A percentile compares a stretch with the other conserved stretches of the same genome.
These are phyloP conservation scores for Talaromyces proteolyticus DNA, from an alignment of 495 filamentous ascomycete genomes.

Conservation along the genomic window DNA sequence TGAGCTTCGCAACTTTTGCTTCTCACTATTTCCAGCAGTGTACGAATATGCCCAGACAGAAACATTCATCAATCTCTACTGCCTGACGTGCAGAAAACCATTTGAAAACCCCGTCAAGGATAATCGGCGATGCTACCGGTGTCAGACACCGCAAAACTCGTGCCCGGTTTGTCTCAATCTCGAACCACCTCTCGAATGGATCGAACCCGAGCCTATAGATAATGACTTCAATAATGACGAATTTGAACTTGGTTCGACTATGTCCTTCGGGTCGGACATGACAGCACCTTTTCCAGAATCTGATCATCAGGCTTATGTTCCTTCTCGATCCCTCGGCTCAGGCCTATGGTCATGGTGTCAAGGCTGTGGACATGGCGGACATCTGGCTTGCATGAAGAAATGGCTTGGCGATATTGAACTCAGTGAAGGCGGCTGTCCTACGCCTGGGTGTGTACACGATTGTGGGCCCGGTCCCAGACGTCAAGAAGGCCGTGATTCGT, in stretches of 20 bases:
- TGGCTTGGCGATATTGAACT: slow-evolving; percentile 55
- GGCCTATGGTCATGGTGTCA: slow-evolving; percentile 65
- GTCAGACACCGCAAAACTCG: slow-evolving; percentile 34
- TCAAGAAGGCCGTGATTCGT: slow-evolving; percentile 26
- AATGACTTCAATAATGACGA: slow-evolving; percentile 7
- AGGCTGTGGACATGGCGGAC: slow-evolving; percentile 70
- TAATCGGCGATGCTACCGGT: slow-evolving; percentile 37
- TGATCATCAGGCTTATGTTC: slow-evolving; percentile 11
- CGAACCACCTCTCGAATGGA: slow-evolving; percentile 46
- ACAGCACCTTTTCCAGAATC: slow-evolving; percentile 24
- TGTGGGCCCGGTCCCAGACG: slow-evolving; percentile 61
- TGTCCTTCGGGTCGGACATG: slow-evolving; percentile 20
- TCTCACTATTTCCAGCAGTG: slow-evolving; percentile 53
- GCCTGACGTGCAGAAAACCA: slow-evolving; percentile 39
- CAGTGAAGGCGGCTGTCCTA: slow-evolving; percentile 67
- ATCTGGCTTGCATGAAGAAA: slow-evolving; percentile 58
- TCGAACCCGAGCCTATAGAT: slow-evolving; percentile 17
- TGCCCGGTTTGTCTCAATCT: slow-evolving; percentile 41
- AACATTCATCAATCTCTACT: slow-evolving; percentile 40
- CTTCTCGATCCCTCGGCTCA: slow-evolving; percentile 24
- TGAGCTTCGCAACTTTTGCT: slow-evolving; percentile 61
- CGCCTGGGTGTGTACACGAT: slow-evolving; percentile 66
- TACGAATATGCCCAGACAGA: slow-evolving; percentile 51
- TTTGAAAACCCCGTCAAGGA: slow-evolving; percentile 38
- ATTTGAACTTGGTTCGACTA: slow-evolving; percentile 16